phyloP scores from a whole-genome alignment of 2,329 filamentous ascomycete genomes.

The Ilyonectria robusta region DNA sequence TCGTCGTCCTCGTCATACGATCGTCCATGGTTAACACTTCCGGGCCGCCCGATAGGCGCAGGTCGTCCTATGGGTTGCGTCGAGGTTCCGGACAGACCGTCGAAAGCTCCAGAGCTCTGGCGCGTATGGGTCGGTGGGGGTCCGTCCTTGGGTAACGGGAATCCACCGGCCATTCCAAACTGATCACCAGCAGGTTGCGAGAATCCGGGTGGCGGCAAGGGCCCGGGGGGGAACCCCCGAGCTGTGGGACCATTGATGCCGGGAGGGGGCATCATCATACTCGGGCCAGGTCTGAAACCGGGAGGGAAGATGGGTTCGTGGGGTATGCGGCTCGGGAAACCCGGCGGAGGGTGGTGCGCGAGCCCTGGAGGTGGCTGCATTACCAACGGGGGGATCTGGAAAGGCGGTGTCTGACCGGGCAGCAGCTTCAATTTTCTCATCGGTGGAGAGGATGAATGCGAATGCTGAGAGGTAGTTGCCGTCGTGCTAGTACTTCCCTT shows the following conservation, averaged over 20 bases:
- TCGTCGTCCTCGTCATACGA: constrained; percentile 75
- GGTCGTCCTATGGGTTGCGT: constrained; percentile 85
- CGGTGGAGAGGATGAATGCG: constrained; percentile 71
- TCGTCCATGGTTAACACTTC: constrained; percentile 75
- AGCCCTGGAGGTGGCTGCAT: constrained; percentile 64
- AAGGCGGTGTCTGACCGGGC: constrained; percentile 61
- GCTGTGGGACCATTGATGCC: constrained; percentile 63
- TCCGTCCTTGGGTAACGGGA: constrained; percentile 51
- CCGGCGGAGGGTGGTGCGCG: constrained; percentile 57
- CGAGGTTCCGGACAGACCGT: constrained; percentile 65
- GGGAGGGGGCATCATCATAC: constrained; percentile 65
- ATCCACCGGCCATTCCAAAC: constrained; percentile 50
- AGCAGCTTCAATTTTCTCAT: constrained; percentile 53
- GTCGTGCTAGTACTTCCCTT: constrained; percentile 69
- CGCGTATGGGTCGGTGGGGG: constrained; percentile 74
- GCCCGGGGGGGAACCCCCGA: constrained; percentile 59
- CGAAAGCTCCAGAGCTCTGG: constrained; percentile 80
- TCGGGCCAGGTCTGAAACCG: constrained; percentile 61
- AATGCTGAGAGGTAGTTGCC: constrained; percentile 48
- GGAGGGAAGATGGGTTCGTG: constrained; percentile 65
- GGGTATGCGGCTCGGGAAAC: constrained; percentile 71
- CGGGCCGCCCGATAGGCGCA: constrained; percentile 88
- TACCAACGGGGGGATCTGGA: constrained; percentile 68
- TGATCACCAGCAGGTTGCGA: constrained; percentile 49
- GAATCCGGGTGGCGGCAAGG: constrained; percentile 57